Evolutionary conservation across 2,329 filamentous ascomycete species (phyloP), one percentile per base, ranked within the genome.

Genomic region (Knoxdaviesia capensis): DNA sequence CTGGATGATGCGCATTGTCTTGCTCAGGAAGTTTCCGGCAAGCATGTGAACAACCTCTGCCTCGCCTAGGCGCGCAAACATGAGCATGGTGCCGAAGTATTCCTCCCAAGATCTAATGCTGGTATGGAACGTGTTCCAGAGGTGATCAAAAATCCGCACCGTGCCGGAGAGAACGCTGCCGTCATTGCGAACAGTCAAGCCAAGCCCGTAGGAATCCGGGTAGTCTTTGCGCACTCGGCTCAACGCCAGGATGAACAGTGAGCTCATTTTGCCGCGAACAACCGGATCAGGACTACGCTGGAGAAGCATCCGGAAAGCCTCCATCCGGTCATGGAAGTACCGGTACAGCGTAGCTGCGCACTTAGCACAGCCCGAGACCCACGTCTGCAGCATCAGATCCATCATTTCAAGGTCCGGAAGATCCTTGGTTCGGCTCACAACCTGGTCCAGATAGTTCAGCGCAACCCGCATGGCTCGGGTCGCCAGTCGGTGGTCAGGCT

Each of bases 371-470:
- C 57, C 58, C 7, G 59, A 51, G 36, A 72, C 66, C 34, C 71
- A 62, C 20, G 61, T 61, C 8, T 61, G 57, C 3, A 69, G 48
- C 31, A 74, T 60, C 2, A 54, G 53, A 41, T 72, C 62, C 41
- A 80, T 71, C 6, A 59, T 54, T 1, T 69, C 63, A 34, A 81
- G 76, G 36, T 80, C 71, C 0, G 75, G 68, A 2, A 71, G 53
- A 36, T 86, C 80, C 54, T 80, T 84, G 4, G 73, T 68, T 44
- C 84, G 72, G 38, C 79, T 73, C 8, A 82, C 69, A 36, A 92
- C 67, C 52, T 88, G 80, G 49, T 87, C 80, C 34, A 92, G 59
- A 49, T 88, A 81, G 41, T 70, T 65, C 3, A 82, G 53, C 1
- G 69, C 62, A 46, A 73, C 65, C 9, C 61, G 58, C 50, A 83